A percentile compares a stretch with the other conserved stretches of the same genome.
Evolutionary conservation across 129 eudicot genomes (phyloP).

Genomic region (Mikania micrantha): DNA sequence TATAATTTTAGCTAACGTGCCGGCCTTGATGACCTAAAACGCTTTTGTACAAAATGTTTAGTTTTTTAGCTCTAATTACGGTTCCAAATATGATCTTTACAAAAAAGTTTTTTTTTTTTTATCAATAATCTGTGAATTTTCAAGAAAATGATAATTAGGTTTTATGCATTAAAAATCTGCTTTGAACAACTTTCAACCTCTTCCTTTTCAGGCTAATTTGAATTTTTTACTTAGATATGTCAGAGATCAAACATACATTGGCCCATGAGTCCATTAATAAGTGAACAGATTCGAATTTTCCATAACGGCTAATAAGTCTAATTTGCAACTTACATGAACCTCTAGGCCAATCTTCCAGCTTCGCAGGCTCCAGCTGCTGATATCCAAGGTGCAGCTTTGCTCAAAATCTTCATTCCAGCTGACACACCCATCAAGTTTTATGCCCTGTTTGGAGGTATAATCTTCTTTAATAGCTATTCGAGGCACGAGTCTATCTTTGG

Average conservation of each 20-base stretch:
- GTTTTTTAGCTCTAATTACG: neutral
- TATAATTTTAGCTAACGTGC: conserved; percentile 1
- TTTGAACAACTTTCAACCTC: neutral
- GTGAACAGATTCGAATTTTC: neutral
- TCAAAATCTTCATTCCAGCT: conserved; percentile 47
- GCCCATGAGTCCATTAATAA: neutral
- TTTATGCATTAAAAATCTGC: neutral
- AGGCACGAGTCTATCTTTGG: conserved; percentile 23
- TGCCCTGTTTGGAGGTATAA: conserved; percentile 33
- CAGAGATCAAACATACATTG: neutral
- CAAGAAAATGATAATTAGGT: neutral
- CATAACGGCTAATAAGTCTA: neutral
- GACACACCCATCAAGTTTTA: conserved; percentile 32
- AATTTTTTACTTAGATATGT: neutral
- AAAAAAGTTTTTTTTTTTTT: neutral
- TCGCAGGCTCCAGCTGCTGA: conserved; percentile 10
- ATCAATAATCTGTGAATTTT: neutral
- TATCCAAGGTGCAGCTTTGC: conserved; percentile 37
- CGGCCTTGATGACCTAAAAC: neutral
- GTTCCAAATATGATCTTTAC: neutral
- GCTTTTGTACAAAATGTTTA: neutral
- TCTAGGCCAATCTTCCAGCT: conserved; percentile 40
- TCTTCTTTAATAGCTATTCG: conserved; percentile 21
- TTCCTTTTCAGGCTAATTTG: neutral
- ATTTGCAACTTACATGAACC: conserved; percentile 37